Conservation (phyloP, 2,329 filamentous ascomycete genomes). For the Alternaria metachromatica region DNA sequence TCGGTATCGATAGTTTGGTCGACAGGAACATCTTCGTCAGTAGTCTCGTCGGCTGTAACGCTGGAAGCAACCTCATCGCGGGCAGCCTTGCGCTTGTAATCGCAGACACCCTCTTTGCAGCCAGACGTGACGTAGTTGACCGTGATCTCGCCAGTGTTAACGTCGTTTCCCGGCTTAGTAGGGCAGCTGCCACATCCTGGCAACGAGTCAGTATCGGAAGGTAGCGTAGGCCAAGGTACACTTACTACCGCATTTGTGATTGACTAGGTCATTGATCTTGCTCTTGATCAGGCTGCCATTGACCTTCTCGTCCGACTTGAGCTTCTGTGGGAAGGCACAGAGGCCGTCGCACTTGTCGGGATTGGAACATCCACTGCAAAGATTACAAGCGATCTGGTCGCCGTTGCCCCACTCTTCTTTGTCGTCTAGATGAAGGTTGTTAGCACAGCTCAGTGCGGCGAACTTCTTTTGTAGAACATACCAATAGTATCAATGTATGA, state of each 20-base stretch:
- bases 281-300: background rate
- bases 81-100: background rate
- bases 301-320: background rate
- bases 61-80: background rate
- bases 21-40: background rate
- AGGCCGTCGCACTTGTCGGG: background rate
- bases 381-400: background rate
- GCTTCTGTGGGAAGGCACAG: background rate
- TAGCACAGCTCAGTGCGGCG: background rate
- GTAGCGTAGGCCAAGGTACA: background rate
- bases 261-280: background rate
- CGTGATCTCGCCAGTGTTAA: constrained; percentile 1
- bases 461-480: background rate
- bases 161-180: background rate
- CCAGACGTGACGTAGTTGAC: background rate
- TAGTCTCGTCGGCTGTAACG: background rate
- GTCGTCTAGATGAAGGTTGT: background rate
- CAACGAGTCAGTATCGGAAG: background rate
- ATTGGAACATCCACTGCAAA: background rate
- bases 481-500: background rate
- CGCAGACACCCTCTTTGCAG: background rate
- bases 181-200: constrained; percentile 2
- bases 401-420: background rate
- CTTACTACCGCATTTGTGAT: background rate
- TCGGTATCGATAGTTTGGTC: background rate